A percentile compares a stretch with the other conserved stretches of the same genome.
These are phyloP conservation scores for Neurospora sublineolata DNA, from an alignment of 495 filamentous ascomycete genomes.

Conservation along the genomic window DNA sequence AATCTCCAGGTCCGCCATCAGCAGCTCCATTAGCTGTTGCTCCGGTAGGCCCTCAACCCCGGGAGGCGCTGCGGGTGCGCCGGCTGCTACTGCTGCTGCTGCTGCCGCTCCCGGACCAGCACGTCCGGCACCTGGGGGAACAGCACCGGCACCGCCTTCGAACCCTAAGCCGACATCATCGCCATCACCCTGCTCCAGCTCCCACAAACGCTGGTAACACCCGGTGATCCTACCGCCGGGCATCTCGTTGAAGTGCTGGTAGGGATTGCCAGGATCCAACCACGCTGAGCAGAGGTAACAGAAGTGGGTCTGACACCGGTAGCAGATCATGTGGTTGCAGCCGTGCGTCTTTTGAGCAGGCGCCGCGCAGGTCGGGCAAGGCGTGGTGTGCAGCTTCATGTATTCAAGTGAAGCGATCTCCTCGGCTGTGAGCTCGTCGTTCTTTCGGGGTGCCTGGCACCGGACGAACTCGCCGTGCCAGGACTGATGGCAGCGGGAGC, in stretches of 20 bases:
- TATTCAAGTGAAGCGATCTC: slow-evolving; percentile 79
- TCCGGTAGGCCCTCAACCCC: not conserved
- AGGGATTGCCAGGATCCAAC: slow-evolving; percentile 72
- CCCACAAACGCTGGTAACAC: slow-evolving; percentile 84
- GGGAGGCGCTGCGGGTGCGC: not conserved
- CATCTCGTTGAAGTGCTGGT: slow-evolving; percentile 69
- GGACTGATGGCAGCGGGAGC: slow-evolving; percentile 47
- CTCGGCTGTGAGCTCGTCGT: slow-evolving; percentile 61
- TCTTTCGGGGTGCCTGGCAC: slow-evolving; percentile 47
- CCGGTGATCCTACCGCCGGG: slow-evolving; percentile 35
- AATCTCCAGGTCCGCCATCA: slow-evolving; percentile 14
- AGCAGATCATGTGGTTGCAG: slow-evolving; percentile 98
- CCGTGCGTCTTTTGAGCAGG: slow-evolving; percentile 82
- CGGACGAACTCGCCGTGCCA: slow-evolving; percentile 80
- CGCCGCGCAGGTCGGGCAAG: slow-evolving; percentile 82
- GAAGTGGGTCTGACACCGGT: slow-evolving; percentile 80
- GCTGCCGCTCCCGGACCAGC: not conserved
- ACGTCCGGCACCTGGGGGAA: slow-evolving; percentile 1
- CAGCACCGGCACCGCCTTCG: slow-evolving; percentile 30
- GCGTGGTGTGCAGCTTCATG: slow-evolving; percentile 64
- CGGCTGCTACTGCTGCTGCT: not conserved
- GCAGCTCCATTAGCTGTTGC: slow-evolving; percentile 1
- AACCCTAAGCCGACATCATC: slow-evolving; percentile 44
- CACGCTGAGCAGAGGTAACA: slow-evolving; percentile 90
- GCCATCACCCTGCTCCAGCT: slow-evolving; percentile 75